Percentiles rank a stretch among this genome's conserved stretches.
These are phyloP conservation scores for Sparassis latifolia DNA, from an alignment of 1,284 basidiomycete species.

Conservation along the genomic window DNA sequence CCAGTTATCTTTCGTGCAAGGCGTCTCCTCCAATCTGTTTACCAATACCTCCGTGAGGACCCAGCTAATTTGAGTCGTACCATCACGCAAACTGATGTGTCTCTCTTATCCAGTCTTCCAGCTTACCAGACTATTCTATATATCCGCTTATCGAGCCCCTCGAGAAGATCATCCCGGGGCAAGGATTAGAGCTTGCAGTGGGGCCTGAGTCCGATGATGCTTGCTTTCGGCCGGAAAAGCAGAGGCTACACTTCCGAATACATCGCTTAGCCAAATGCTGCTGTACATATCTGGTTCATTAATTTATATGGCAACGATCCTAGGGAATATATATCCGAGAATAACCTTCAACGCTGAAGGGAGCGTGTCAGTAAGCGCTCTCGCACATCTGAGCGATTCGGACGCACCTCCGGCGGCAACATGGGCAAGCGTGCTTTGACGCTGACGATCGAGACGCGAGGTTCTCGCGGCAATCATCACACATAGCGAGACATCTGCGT, in stretches of 20 bases:
- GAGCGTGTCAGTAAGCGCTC: background rate
- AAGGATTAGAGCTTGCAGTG: no score
- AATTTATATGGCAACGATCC: background rate
- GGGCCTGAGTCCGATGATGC: no score
- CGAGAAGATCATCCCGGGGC: no score
- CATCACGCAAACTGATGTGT: no score
- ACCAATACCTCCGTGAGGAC: conserved; percentile 29
- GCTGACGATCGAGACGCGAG: conserved; percentile 55
- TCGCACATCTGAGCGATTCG: background rate
- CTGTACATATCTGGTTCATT: background rate
- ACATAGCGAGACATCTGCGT: conserved; percentile 61
- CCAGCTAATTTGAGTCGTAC: no score
- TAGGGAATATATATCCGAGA: conserved; percentile 9
- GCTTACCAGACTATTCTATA: no score
- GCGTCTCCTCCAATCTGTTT: conserved; percentile 37
- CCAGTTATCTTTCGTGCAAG: conserved; percentile 35
- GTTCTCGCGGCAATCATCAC: conserved; percentile 66
- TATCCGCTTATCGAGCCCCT: no score
- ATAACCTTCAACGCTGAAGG: conserved; percentile 7
- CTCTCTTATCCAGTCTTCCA: no score
- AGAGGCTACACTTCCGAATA: no score
- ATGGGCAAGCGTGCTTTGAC: conserved; percentile 67
- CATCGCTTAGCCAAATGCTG: no score
- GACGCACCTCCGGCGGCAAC: conserved; percentile 61
- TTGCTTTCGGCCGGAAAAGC: no score